These are phyloP conservation scores for Streptanthus diversifolius DNA, from an alignment of 345 rosid genomes.

Conservation along the genomic window DNA sequence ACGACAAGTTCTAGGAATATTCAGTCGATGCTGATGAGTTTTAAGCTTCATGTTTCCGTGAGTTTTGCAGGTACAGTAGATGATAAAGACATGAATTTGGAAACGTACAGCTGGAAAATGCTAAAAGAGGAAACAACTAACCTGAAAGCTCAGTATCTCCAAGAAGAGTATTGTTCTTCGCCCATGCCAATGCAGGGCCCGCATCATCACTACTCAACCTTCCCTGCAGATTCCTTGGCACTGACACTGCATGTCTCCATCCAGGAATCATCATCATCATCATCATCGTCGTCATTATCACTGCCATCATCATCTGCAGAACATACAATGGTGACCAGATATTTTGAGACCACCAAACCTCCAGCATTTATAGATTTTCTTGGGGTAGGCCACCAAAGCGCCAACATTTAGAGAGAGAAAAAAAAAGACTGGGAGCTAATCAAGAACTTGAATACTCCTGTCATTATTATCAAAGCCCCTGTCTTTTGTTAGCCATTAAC, in stretches of 20 bases:
- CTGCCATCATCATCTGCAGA: constrained; percentile 32
- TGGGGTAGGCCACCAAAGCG: constrained; percentile 43
- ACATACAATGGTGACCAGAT: constrained; percentile 22
- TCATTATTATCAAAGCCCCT: constrained; percentile 7
- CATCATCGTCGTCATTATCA: constrained; percentile 23
- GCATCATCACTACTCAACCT: constrained; percentile 32
- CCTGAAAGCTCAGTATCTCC: constrained; percentile 24
- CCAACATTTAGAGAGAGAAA: background rate
- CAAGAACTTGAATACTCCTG: constrained; percentile 19
- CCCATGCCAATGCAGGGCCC: constrained; percentile 34
- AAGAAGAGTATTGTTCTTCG: constrained; percentile 17
- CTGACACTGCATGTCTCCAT: constrained; percentile 43
- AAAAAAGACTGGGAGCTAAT: background rate
- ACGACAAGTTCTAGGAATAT: constrained; percentile 8
- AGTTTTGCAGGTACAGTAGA: constrained; percentile 28
- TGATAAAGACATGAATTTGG: constrained; percentile 29
- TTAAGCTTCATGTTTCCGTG: constrained; percentile 14
- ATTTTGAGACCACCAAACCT: constrained; percentile 15
- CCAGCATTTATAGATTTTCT: constrained; percentile 65
- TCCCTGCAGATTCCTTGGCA: constrained; percentile 40
- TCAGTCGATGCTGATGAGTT: constrained; percentile 1
- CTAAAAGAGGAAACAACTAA: constrained; percentile 23
- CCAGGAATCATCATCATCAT: constrained; percentile 34
- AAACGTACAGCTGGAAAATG: constrained; percentile 20
- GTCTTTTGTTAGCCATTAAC: constrained; percentile 13